Evolutionary conservation across 768 basidiomycete species (phyloP).

Genomic region (Hysterangium stoloniferum): DNA sequence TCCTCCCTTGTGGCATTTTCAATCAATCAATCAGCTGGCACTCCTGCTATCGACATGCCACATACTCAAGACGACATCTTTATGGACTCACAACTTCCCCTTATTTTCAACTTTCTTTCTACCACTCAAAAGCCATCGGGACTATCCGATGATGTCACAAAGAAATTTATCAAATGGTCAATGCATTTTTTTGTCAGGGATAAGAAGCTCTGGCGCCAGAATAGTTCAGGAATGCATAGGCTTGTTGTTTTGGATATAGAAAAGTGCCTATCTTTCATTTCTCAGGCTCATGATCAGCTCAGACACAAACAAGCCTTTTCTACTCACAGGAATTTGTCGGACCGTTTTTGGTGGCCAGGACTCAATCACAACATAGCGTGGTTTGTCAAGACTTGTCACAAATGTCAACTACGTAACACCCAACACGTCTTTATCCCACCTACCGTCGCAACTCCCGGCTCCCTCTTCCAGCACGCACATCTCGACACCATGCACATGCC

Average conservation of each 20-base stretch:
- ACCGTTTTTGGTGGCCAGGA: conserved; percentile 22
- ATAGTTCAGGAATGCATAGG: conserved; percentile 14
- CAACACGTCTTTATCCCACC: conserved; percentile 19
- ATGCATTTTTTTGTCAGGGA: conserved; percentile 9
- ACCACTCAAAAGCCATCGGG: no score
- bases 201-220: conserved; percentile 14
- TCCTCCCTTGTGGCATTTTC: no score
- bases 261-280: conserved; percentile 7
- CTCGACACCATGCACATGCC: conserved; percentile 37
- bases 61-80: no score
- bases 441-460: conserved; percentile 13
- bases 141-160: no score
- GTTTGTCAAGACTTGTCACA: conserved; percentile 26
- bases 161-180: neutral
- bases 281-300: conserved; percentile 14
- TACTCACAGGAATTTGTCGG: neutral
- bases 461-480: conserved; percentile 29
- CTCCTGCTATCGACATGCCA: no score
- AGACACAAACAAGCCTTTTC: conserved; percentile 18
- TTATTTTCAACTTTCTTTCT: no score
- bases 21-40: no score
- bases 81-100: no score
- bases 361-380: conserved; percentile 15
- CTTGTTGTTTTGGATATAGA: conserved; percentile 11
- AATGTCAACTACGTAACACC: conserved; percentile 27